phyloP scores from a whole-genome alignment of 306 rosid species.

The Cicer cuneatum region DNA sequence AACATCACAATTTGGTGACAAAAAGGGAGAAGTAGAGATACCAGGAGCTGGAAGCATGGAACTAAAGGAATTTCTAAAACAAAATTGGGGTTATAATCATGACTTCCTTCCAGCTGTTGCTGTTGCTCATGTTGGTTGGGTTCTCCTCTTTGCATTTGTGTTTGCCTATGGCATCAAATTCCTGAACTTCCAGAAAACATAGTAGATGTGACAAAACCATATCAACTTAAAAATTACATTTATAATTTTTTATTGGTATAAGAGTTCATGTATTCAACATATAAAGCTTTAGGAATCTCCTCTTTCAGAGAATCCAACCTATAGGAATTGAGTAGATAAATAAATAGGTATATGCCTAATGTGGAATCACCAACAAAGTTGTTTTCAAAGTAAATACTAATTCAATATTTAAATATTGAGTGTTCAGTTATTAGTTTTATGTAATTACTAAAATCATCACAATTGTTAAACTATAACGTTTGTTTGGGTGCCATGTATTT shows the following conservation, averaged over 20 bases:
- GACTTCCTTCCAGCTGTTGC: conserved; percentile 62
- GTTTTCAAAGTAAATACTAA: background rate
- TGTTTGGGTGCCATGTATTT: no score
- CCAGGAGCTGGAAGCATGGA: conserved; percentile 42
- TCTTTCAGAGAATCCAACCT: background rate
- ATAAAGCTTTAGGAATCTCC: conserved; percentile 2
- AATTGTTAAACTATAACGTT: no score
- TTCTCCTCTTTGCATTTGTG: conserved; percentile 65
- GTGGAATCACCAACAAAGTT: background rate
- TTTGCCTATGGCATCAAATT: conserved; percentile 68
- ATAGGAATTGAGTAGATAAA: conserved; percentile 5
- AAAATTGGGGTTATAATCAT: conserved; percentile 52
- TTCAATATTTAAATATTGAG: background rate
- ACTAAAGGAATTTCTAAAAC: conserved; percentile 39
- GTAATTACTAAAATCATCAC: background rate
- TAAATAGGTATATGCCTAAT: background rate
- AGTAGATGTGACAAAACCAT: background rate
- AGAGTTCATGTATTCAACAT: background rate
- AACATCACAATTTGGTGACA: conserved; percentile 49
- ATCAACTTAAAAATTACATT: background rate
- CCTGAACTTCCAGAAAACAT: conserved; percentile 75
- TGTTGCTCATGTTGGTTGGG: conserved; percentile 68
- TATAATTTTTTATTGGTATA: background rate
- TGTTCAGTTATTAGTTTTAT: background rate
- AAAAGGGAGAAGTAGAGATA: conserved; percentile 21